Evolutionary conservation across 2,329 filamentous ascomycete genomes (phyloP).

Genomic region (Cordyceps cicadae): DNA sequence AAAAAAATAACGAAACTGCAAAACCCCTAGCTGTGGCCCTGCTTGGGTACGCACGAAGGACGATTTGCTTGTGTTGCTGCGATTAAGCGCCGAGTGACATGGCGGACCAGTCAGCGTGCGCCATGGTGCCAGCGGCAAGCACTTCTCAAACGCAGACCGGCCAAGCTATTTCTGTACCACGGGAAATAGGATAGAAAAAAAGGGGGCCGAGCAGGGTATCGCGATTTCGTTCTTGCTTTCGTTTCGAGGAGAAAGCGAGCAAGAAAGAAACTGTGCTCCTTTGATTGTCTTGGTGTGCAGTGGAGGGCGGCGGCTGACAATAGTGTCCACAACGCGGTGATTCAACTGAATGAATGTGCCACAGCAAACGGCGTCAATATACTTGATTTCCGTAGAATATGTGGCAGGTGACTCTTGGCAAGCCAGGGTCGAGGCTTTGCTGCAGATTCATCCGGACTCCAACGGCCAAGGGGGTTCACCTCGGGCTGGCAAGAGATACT

Average conservation of each 20-base stretch:
- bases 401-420: not conserved
- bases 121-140: not conserved
- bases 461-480: conserved; percentile 8
- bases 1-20: conserved; percentile 3
- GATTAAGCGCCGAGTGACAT: conserved; percentile 2
- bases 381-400: not conserved
- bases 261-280: not conserved
- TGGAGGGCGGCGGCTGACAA: conserved; percentile 1
- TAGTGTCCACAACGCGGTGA: not conserved
- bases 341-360: conserved; percentile 9
- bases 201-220: not conserved
- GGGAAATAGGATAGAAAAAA: not conserved
- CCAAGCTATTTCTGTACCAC: conserved; percentile 4
- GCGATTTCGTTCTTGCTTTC: not conserved
- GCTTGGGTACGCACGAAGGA: not conserved
- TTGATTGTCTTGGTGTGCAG: not conserved
- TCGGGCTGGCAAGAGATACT: conserved; percentile 2
- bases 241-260: not conserved
- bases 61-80: conserved; percentile 10
- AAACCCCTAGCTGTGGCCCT: conserved; percentile 4
- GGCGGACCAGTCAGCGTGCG: conserved; percentile 6
- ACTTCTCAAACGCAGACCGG: conserved; percentile 4
- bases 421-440: not conserved
- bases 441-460: not conserved
- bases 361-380: not conserved